Evolutionary conservation across 495 filamentous ascomycete genomes (phyloP).

Genomic region (Extremus antarcticus): DNA sequence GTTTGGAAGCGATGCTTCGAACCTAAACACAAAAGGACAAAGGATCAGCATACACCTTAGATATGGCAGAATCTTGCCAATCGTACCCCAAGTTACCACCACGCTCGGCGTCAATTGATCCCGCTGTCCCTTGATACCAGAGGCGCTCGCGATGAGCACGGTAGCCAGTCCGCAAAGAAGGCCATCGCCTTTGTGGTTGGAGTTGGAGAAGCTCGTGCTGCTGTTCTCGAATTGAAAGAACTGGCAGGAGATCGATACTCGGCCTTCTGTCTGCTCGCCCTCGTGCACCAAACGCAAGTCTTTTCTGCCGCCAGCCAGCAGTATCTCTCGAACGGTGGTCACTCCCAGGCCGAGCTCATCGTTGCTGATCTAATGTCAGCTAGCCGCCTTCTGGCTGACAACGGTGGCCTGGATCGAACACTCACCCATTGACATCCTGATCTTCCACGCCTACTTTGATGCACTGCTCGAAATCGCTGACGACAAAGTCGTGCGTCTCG

Average conservation of each 20-base stretch:
- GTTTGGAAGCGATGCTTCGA: background rate
- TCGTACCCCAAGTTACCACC: slow-evolving; percentile 31
- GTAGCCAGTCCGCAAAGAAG: slow-evolving; percentile 28
- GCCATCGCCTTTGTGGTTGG: slow-evolving; percentile 11
- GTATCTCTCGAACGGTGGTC: slow-evolving; percentile 30
- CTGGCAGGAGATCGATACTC: slow-evolving; percentile 26
- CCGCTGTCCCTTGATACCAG: slow-evolving; percentile 27
- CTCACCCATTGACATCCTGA: slow-evolving; percentile 25
- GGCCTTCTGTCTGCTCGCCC: slow-evolving; percentile 23
- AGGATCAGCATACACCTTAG: too few species aligned
- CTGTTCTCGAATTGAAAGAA: slow-evolving; percentile 31
- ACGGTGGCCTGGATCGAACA: background rate
- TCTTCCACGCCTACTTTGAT: slow-evolving; percentile 32
- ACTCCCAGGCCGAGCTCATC: slow-evolving; percentile 34
- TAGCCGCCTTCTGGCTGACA: background rate
- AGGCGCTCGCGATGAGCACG: slow-evolving; percentile 30
- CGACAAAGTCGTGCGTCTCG: slow-evolving; percentile 34
- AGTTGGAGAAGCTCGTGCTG: slow-evolving; percentile 21
- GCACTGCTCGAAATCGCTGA: slow-evolving; percentile 31
- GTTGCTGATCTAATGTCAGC: slow-evolving; percentile 10
- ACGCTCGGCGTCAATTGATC: slow-evolving; percentile 34
- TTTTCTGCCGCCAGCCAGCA: slow-evolving; percentile 28
- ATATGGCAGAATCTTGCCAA: too few species aligned
- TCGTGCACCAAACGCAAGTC: slow-evolving; percentile 29
- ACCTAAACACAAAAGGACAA: too few species aligned